Evolutionary conservation across 345 rosid species (phyloP).

Genomic region (Hibiscus trionum): DNA sequence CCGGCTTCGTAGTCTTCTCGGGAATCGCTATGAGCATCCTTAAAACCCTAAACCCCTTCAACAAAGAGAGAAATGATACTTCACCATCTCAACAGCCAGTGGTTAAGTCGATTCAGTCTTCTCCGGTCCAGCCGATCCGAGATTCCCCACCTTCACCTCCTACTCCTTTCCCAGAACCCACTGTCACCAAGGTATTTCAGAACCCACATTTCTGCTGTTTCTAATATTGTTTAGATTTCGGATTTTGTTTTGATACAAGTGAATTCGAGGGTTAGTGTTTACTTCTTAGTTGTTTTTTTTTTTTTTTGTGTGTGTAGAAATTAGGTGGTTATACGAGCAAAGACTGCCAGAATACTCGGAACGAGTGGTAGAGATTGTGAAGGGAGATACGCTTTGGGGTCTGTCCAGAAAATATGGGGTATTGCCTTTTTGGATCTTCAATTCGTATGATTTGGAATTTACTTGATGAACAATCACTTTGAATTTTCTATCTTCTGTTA

Average conservation of each 20-base stretch:
- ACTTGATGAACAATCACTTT: neutral
- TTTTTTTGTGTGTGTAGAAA: conserved; percentile 8
- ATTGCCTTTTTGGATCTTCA: neutral
- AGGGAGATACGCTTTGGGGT: conserved; percentile 32
- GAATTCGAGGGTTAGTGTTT: neutral
- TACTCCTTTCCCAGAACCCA: conserved; percentile 10
- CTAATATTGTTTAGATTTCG: neutral
- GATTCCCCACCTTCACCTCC: neutral
- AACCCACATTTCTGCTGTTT: neutral
- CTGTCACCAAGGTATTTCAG: conserved; percentile 6
- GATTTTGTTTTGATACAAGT: neutral
- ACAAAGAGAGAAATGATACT: conserved; percentile 13
- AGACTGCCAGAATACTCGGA: neutral
- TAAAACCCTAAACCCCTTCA: conserved; percentile 25
- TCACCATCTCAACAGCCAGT: conserved; percentile 2
- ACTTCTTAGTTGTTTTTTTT: neutral
- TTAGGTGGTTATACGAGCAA: conserved; percentile 6
- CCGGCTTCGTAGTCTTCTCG: conserved; percentile 24
- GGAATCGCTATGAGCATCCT: conserved; percentile 31
- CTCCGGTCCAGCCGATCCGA: conserved; percentile 2
- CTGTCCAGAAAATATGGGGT: conserved; percentile 29
- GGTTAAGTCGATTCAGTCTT: neutral
- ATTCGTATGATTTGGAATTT: neutral
- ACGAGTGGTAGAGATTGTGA: conserved; percentile 17
- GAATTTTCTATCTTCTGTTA: neutral